These are phyloP conservation scores for Talaromyces nanjingensis DNA, from an alignment of 495 filamentous ascomycete genomes.

Conservation along the genomic window DNA sequence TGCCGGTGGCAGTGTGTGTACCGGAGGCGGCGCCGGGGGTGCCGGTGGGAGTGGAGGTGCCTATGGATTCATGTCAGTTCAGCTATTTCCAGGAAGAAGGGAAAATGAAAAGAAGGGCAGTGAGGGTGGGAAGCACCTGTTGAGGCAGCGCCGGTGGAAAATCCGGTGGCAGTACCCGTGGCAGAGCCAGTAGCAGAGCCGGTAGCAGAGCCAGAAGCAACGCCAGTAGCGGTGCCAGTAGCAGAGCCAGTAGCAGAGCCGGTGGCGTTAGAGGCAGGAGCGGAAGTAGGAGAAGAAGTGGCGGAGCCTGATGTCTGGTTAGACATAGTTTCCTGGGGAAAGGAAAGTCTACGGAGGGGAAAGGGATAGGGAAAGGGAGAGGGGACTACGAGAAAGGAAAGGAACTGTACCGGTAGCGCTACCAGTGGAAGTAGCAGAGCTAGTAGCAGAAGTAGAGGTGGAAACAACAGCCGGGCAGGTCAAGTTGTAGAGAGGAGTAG, in stretches of 20 bases:
- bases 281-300: slow-evolving; percentile 27
- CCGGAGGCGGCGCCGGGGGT: slow-evolving; percentile 6
- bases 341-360: neutral
- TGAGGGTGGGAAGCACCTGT: neutral
- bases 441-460: slow-evolving; percentile 5
- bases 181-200: neutral
- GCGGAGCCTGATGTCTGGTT: slow-evolving; percentile 7
- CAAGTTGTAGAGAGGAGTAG: slow-evolving; percentile 57
- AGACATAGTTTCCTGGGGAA: neutral
- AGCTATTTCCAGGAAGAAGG: neutral
- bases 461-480: slow-evolving; percentile 42
- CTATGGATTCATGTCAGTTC: neutral
- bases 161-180: neutral
- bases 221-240: neutral
- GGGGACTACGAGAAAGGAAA: neutral
- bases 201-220: slow-evolving; percentile 6
- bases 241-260: slow-evolving; percentile 19
- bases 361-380: neutral
- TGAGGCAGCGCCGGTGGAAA: neutral
- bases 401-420: slow-evolving; percentile 2
- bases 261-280: slow-evolving; percentile 7
- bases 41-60: slow-evolving; percentile 7
- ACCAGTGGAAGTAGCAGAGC: slow-evolving; percentile 12
- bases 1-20: slow-evolving; percentile 5
- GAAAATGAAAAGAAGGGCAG: neutral